A percentile compares a stretch with the other conserved stretches of the same genome.
Conservation (phyloP, 805 yeast genomes). For the Clavispora phyllophila region DNA sequence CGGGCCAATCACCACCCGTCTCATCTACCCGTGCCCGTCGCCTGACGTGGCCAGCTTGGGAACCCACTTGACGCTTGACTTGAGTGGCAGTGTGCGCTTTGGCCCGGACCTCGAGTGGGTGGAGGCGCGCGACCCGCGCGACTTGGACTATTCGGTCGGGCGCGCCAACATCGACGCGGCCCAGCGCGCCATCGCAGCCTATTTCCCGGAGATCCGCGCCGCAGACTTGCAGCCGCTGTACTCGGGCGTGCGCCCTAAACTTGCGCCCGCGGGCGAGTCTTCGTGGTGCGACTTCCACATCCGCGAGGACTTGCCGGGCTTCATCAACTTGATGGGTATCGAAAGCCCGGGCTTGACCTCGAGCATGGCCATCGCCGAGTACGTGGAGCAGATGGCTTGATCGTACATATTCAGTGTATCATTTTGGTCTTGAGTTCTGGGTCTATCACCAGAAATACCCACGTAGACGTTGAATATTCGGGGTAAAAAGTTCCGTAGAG, state of each 20-base stretch:
- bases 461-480: no score
- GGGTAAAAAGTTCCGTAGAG: no score
- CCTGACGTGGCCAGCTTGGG: conserved; percentile 72
- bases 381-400: conserved; percentile 40
- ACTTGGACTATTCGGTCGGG: conserved; percentile 45
- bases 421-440: no score
- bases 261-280: conserved; percentile 40
- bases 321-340: conserved; percentile 73
- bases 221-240: conserved; percentile 60
- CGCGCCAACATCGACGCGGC: conserved; percentile 50
- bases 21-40: conserved; percentile 74
- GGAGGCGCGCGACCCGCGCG: conserved; percentile 19
- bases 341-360: conserved; percentile 91
- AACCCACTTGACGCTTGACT: conserved; percentile 78
- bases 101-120: conserved; percentile 93
- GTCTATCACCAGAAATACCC: no score
- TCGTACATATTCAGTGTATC: no score
- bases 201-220: conserved; percentile 55
- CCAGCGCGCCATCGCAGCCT: conserved; percentile 49
- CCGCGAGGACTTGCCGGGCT: conserved; percentile 61
- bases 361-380: conserved; percentile 75
- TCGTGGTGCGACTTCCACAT: conserved; percentile 59
- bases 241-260: conserved; percentile 81
- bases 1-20: conserved; percentile 22
- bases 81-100: conserved; percentile 73